Base-by-base conservation (phyloP, 2,329 filamentous ascomycete species). In the Pseudodiploospora longispora region DNA sequence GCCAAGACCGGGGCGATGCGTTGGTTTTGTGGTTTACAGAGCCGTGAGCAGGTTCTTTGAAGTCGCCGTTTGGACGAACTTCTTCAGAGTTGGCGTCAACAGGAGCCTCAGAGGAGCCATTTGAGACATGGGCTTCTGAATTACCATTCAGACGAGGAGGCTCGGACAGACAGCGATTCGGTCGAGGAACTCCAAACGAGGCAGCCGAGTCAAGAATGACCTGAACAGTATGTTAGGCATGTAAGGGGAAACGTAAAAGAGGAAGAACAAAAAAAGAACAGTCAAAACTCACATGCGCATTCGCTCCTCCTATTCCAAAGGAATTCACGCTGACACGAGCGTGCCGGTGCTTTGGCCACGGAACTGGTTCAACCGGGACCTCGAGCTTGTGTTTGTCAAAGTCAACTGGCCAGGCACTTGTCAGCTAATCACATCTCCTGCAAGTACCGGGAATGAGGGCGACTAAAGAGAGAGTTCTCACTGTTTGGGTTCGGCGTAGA, bases 281-380 rank as follows among this genome's bases (percentile, higher is more conserved):
- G 27, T 19, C 5, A 27, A 37, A 31, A 57, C 29, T 40, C 54
- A 57, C 54, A 38, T 65, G 61, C 4, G 54, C 60, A 41, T 66
- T 66, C 6, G 59, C 47, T 6, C 64, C 61, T 1, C 63, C 64
- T 39, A 57, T 61, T 3, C 64, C 62, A 45, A 62, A 67, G 6
- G 51, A 57, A 45, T 63, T 63, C 19, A 66, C 52, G 40, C 55
- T 57, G 7, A 58, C 51, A 6, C 59, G 47, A 9, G 54, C 46
- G 2, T 10, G 7, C 3, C 52, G 47, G 19, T 47, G 48, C 12
- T 31, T 3, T 0, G 59, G 59, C 49, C 50, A 61, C 6, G 50
- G 49, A 0, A 40, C 47, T 1, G 53, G 43, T 38, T 48, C 38
- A 2, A 41, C 36, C 0, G 56, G 55, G 0, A 60, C 56, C 4